Evolutionary conservation across 2,329 filamentous ascomycete genomes (phyloP), one percentile per base, ranked within the genome.

Genomic region (Nannizzia gypsea): DNA sequence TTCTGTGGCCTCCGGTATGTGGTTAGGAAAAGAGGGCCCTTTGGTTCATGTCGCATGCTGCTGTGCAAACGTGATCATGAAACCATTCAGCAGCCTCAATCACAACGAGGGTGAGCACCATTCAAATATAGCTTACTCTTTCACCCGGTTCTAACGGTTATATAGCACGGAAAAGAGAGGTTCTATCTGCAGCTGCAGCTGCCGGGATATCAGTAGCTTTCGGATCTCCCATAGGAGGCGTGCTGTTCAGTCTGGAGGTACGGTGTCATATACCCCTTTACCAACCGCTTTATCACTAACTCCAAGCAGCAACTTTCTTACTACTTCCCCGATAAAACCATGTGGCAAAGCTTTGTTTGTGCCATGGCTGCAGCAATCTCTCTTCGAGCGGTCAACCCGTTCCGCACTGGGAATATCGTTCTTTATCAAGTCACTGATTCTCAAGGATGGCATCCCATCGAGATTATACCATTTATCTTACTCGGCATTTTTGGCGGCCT

Each of bases 271-370:
- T 24, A 17, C 24, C 9, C 22, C 17, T 34, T 11, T 8, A 36
- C 13, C 9, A 22, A 46, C 36, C 24, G 44, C 1, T 46, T 60
- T 15, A 52, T 56, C 50, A 28, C 64, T 71, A 56, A 74, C 56
- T 20, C 15, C 56, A 24, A 34, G n/a, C 61, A 88, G 82, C 90
- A 95, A 81, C 78, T 97, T 2, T 95, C 90, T 0, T 97, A 96
- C 72, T 97, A 96, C 73, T 97, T 97, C 67, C 92, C 93, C 0
- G 92, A 97, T 74, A 97, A 97, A 74, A 97, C 93, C 8, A 97
- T 99, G 93, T 99, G 93, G 93, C 93, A 96, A 72, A 96, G 90
- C 68, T 99, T 99, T 69, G 93, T 99, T 44, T 97, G 93, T 68
- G 93, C 93, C 70, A 97, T 97, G 91, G 89, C 95, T n/a, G 93